phyloP scores from a whole-genome alignment of 257 asterid genomes.

The Solanum etuberosum region DNA sequence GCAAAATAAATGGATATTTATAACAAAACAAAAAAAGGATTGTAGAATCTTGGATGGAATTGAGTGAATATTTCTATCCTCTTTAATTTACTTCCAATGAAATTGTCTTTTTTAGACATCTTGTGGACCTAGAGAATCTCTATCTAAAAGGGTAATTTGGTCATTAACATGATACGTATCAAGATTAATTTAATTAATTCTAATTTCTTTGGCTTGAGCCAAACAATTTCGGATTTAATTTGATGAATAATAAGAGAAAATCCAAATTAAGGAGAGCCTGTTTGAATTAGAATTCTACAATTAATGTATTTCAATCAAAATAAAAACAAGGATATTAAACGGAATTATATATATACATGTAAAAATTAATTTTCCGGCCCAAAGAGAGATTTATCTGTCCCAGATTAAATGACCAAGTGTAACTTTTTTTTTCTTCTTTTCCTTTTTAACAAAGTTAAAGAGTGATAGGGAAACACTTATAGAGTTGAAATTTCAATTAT shows the following conservation, averaged over 20 bases:
- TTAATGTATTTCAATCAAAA: background rate
- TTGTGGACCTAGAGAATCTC: slow-evolving; percentile 6
- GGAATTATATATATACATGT: background rate
- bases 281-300: background rate
- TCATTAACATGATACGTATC: background rate
- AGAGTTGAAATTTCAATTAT: background rate
- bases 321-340: too few relatives aligned
- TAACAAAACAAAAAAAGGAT: background rate
- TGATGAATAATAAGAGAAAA: background rate
- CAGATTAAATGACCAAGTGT: background rate
- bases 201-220: background rate
- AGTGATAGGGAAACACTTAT: background rate
- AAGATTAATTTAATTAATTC: background rate
- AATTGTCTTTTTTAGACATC: background rate
- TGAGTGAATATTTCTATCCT: background rate
- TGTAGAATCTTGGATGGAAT: slow-evolving; percentile 14
- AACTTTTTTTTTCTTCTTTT: background rate
- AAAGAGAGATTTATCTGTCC: background rate
- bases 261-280: background rate
- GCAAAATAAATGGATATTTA: slow-evolving; percentile 17
- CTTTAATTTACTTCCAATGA: background rate
- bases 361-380: background rate
- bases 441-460: background rate
- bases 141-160: background rate
- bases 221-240: background rate